Evolutionary conservation across 2,329 filamentous ascomycete genomes (phyloP).

Genomic region (Aspergillus melleus): DNA sequence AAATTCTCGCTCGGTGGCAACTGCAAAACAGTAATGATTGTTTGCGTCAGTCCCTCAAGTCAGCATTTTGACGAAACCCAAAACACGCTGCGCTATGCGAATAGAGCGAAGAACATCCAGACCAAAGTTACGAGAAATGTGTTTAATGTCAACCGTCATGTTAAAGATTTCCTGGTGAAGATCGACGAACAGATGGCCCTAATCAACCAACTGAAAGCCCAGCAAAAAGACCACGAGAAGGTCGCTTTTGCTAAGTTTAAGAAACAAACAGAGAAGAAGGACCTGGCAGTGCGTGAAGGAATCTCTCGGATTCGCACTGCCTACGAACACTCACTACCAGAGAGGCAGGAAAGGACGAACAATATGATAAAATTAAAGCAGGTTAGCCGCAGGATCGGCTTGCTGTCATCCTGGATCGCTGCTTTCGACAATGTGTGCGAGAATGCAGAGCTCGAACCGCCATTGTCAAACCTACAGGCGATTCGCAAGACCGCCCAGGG

Average conservation of each 20-base stretch:
- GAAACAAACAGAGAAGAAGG: conserved; percentile 85
- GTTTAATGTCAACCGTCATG: conserved; percentile 97
- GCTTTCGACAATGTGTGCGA: conserved; percentile 85
- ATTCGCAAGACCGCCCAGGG: conserved; percentile 88
- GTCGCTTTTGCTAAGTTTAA: conserved; percentile 83
- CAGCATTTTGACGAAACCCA: conserved; percentile 98
- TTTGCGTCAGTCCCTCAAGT: conserved; percentile 94
- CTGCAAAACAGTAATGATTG: conserved; percentile 99
- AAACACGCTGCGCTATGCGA: conserved; percentile 95
- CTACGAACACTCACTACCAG: conserved; percentile 75
- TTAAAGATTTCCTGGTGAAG: conserved; percentile 98
- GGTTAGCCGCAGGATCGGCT: conserved; percentile 78
- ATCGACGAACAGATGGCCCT: conserved; percentile 98
- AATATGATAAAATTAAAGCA: conserved; percentile 80
- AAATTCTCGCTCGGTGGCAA: conserved; percentile 98
- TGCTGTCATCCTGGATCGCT: conserved; percentile 89
- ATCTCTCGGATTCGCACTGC: conserved; percentile 75
- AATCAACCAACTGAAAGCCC: conserved; percentile 91
- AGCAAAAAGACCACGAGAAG: conserved; percentile 85
- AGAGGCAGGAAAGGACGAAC: conserved; percentile 75
- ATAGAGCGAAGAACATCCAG: conserved; percentile 98
- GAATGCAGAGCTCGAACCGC: conserved; percentile 64
- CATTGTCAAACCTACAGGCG: conserved; percentile 65
- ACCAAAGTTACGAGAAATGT: conserved; percentile 99
- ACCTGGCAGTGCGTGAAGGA: conserved; percentile 73